Percentiles rank a stretch among this genome's conserved stretches.
Conservation (phyloP, 2,329 filamentous ascomycete species). For the Aspergillus brunneoviolaceus region DNA sequence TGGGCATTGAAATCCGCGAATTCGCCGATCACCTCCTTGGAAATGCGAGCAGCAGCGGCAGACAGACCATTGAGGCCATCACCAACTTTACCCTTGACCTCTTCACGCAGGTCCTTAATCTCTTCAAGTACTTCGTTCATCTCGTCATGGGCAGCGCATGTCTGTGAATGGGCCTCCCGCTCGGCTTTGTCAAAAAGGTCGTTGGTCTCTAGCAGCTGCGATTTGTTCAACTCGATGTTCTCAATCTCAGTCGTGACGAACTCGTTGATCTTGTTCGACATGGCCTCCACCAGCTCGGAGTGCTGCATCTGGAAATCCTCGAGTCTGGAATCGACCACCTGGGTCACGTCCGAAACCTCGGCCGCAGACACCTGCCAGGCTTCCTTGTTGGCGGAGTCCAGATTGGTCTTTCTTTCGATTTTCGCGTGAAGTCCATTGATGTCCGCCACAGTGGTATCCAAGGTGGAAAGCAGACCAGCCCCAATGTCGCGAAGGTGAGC, state of each 20-base stretch:
- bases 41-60: conserved; percentile 80
- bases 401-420: conserved; percentile 77
- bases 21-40: conserved; percentile 83
- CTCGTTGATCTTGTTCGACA: conserved; percentile 69
- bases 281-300: conserved; percentile 63
- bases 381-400: conserved; percentile 75
- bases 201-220: conserved; percentile 68
- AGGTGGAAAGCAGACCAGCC: conserved; percentile 71
- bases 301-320: conserved; percentile 72
- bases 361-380: conserved; percentile 75
- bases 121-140: conserved; percentile 92
- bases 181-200: conserved; percentile 67
- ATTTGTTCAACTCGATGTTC: conserved; percentile 68
- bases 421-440: conserved; percentile 82
- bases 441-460: conserved; percentile 75
- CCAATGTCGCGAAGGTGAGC: conserved; percentile 72
- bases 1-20: conserved; percentile 78
- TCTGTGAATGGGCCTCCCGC: conserved; percentile 59
- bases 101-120: conserved; percentile 84
- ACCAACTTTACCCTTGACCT: conserved; percentile 81
- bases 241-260: conserved; percentile 76
- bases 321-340: conserved; percentile 72
- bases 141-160: conserved; percentile 65
- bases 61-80: conserved; percentile 82
- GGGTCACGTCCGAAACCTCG: conserved; percentile 74